phyloP scores from a whole-genome alignment of 2,329 filamentous ascomycete species.

The Bipolaris zeicola region DNA sequence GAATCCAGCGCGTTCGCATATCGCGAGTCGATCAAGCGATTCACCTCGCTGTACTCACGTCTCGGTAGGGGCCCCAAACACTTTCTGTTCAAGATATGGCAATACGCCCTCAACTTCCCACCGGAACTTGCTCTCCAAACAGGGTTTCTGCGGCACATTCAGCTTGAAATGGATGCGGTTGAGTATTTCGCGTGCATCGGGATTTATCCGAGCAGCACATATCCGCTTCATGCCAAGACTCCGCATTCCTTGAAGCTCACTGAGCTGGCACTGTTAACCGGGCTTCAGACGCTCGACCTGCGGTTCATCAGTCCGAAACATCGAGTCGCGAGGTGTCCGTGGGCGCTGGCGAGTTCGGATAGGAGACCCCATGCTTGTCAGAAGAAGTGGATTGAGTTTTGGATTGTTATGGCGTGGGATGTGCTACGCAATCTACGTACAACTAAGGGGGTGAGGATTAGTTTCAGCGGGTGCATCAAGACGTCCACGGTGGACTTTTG shows the following conservation, averaged over 20 bases:
- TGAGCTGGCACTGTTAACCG: background rate
- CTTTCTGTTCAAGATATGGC: background rate
- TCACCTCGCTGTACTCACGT: background rate
- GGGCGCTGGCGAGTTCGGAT: background rate
- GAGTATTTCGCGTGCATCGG: constrained; percentile 16
- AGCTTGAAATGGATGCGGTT: constrained; percentile 19
- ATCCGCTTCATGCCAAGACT: background rate
- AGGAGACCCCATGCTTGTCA: constrained; percentile 19
- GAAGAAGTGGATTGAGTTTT: constrained; percentile 23
- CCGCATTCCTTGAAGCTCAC: background rate
- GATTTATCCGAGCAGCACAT: background rate
- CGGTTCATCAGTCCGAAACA: constrained; percentile 28
- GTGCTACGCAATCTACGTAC: background rate
- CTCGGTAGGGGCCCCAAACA: background rate
- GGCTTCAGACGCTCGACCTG: constrained; percentile 20
- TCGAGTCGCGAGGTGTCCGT: constrained; percentile 17
- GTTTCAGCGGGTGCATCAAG: constrained; percentile 22
- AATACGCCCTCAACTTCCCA: background rate
- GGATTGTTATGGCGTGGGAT: constrained; percentile 14
- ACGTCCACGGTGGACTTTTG: constrained; percentile 13
- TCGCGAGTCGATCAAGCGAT: constrained; percentile 12
- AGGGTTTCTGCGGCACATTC: constrained; percentile 13
- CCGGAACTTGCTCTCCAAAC: background rate
- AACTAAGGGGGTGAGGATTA: background rate
- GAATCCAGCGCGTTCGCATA: constrained; percentile 9